phyloP scores from a whole-genome alignment of 2,329 filamentous ascomycete genomes.

The Triangularia verruculosa region DNA sequence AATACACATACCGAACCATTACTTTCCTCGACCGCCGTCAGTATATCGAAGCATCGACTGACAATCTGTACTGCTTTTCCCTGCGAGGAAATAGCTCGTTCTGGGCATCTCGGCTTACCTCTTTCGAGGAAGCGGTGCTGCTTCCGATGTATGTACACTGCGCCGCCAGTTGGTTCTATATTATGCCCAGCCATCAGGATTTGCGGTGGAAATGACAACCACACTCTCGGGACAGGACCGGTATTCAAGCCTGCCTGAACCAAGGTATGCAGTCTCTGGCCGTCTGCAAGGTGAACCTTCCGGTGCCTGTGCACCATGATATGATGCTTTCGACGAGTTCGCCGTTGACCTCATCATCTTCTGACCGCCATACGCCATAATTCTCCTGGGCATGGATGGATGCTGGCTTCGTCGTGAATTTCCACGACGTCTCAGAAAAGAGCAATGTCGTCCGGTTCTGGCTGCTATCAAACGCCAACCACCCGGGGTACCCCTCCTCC shows the following conservation, averaged over 20 bases:
- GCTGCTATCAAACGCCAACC: not conserved
- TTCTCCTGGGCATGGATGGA: not conserved
- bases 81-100: not conserved
- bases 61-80: not conserved
- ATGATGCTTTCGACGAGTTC: not conserved
- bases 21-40: not conserved
- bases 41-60: not conserved
- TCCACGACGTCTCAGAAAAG: not conserved
- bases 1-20: not conserved
- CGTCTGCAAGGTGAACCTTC: no score
- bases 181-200: not conserved
- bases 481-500: not conserved
- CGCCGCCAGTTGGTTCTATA: no score
- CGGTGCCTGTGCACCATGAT: no score
- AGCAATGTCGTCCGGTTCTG: not conserved
- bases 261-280: no score
- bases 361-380: not conserved
- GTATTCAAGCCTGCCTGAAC: not conserved
- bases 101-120: not conserved
- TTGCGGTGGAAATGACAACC: not conserved
- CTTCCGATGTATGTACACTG: no score
- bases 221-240: not conserved
- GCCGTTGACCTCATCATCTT: not conserved
- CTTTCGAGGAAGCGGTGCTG: not conserved
- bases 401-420: not conserved